Base-by-base conservation (phyloP, 768 basidiomycete species). In the Tricholoma furcatifolium region DNA sequence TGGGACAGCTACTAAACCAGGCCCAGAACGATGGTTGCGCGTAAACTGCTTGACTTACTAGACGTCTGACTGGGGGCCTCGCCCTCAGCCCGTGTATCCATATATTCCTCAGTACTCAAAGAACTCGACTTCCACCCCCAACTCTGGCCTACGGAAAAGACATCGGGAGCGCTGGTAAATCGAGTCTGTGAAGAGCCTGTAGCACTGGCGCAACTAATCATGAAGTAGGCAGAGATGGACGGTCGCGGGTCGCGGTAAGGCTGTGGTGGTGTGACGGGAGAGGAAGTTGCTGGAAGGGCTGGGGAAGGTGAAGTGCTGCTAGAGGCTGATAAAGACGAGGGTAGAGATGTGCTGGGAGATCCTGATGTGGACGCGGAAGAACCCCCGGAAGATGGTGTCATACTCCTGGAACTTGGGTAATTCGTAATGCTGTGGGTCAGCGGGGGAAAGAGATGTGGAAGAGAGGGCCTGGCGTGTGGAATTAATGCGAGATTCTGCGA, bases 101-200 rank as follows among this genome's bases (percentile, higher is more conserved):
- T 62, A 60, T 78, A 75, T 51, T 79, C 82, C 48, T 83, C 80
- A 17, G 74, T 76, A 65, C 69, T 65, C 53, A 79, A 58, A 11
- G 77, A 73, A 53, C 77, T 78, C 12, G 76, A 75, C 71, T 93
- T 93, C 93, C 93, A 95, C 0, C 93, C 94, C 94, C 93, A 96
- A 57, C 88, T 91, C 74, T 94, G 91, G 54, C 84, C 84, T 41
- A 93, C 77, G 24, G 85, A 77, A 65, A 97, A 96, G 40, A 81
- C 77, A 63, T 97, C 94, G 1, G 94, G 94, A 3, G 86, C 81
- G 57, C 91, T 93, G 43, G 85, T 81, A 66, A 96, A 96, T 35
- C 85, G 77, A 47, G 91, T 93, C 63, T 93, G 76, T 27, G 85
- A 85, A 6, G 90, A 83, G 2, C 94, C 93, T 6, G 87, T 85